Percentiles rank a stretch among this genome's conserved stretches.
Evolutionary conservation across 805 yeast species (phyloP).

Genomic region (Maudiozyma barnettii): DNA sequence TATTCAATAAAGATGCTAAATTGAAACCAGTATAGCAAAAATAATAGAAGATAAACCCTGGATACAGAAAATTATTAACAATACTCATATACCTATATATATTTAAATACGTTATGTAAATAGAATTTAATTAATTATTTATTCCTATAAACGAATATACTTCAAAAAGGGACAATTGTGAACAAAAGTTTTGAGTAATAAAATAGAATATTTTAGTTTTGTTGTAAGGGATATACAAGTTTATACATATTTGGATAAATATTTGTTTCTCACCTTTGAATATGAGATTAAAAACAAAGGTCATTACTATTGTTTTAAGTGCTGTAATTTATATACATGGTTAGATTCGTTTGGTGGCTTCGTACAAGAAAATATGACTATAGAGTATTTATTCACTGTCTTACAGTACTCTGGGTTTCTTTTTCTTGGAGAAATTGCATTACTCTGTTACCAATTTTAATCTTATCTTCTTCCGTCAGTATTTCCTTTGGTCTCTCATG

Average conservation of each 20-base stretch:
- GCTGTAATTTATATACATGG: no score
- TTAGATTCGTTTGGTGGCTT: neutral
- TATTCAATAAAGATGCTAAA: slow-evolving; percentile 28
- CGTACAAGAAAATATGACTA: neutral
- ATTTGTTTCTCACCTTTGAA: no score
- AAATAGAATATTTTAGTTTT: no score
- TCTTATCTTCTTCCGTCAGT: slow-evolving; percentile 35
- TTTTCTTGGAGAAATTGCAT: slow-evolving; percentile 28
- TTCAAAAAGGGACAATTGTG: no score
- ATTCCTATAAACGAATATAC: neutral
- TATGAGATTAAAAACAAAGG: no score
- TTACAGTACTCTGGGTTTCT: slow-evolving; percentile 3
- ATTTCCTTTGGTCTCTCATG: slow-evolving; percentile 33
- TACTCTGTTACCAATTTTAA: slow-evolving; percentile 36
- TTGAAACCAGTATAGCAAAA: neutral
- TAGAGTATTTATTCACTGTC: no score
- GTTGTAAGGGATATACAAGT: no score
- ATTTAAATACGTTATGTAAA: neutral
- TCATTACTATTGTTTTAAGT: no score
- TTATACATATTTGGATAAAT: no score
- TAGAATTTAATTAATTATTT: neutral
- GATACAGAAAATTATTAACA: neutral
- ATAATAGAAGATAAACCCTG: neutral
- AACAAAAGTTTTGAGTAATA: no score
- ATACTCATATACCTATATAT: neutral